A percentile compares a stretch with the other conserved stretches of the same genome.
Conservation (phyloP, 1,284 basidiomycete species). For the Cryptococcus maquisensis region DNA sequence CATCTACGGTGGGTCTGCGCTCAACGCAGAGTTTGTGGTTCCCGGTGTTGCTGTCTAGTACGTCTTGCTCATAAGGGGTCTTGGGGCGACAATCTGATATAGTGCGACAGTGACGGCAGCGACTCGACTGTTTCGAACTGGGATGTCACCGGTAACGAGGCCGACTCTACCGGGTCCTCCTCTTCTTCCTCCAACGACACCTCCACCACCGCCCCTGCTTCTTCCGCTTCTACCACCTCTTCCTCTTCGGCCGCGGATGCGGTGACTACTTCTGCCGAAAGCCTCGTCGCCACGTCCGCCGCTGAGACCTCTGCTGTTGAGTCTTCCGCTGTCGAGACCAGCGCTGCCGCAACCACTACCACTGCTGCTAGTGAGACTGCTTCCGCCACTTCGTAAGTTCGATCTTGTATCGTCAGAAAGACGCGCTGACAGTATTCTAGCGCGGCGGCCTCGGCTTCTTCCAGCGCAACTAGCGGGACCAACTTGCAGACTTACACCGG, state of each 20-base stretch:
- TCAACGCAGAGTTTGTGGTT: conserved; percentile 12
- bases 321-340: conserved; percentile 1
- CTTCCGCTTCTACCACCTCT: too few relatives aligned
- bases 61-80: not conserved
- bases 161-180: not conserved
- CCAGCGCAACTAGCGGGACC: conserved; percentile 6
- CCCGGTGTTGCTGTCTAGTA: conserved; percentile 19
- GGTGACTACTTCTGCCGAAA: not conserved
- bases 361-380: not conserved
- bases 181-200: not conserved
- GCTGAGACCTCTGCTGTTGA: not conserved
- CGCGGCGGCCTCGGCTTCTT: conserved; percentile 2
- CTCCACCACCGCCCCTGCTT: not conserved
- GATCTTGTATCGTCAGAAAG: not conserved
- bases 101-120: not conserved
- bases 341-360: not conserved
- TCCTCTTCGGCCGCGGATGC: not conserved
- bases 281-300: not conserved
- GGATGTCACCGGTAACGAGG: too few relatives aligned
- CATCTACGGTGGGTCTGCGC: conserved; percentile 8
- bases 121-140: not conserved
- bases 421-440: not conserved
- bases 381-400: not conserved
- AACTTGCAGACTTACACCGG: conserved; percentile 18
- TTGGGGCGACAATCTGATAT: not conserved